Percentiles rank a stretch among this genome's conserved stretches.
Evolutionary conservation across 108 stramenopile species (phyloP).

Genomic region (Nitzschia sp.): DNA sequence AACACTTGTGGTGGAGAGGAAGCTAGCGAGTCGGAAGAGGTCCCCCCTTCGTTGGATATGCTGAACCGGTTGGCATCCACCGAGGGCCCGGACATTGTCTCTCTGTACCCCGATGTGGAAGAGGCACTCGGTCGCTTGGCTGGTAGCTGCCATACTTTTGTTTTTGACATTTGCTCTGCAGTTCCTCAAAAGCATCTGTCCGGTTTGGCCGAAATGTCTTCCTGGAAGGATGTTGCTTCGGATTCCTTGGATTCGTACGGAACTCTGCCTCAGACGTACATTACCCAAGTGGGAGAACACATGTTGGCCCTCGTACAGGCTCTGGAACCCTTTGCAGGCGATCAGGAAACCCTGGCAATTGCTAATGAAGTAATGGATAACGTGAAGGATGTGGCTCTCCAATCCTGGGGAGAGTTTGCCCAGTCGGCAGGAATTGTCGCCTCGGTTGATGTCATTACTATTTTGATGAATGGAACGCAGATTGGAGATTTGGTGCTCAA

Average conservation of each 20-base stretch:
- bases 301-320: slow-evolving; percentile 84
- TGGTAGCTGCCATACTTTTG: slow-evolving; percentile 66
- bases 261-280: slow-evolving; percentile 77
- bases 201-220: slow-evolving; percentile 62
- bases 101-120: slow-evolving; percentile 54
- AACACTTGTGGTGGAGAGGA: slow-evolving; percentile 48
- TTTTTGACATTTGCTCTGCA: slow-evolving; percentile 80
- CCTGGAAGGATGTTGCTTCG: slow-evolving; percentile 60
- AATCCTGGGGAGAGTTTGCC: slow-evolving; percentile 78
- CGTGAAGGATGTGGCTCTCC: slow-evolving; percentile 64
- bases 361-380: slow-evolving; percentile 79
- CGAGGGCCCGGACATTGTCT: slow-evolving; percentile 12
- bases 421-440: slow-evolving; percentile 52
- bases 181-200: slow-evolving; percentile 64
- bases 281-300: slow-evolving; percentile 84
- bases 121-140: slow-evolving; percentile 57
- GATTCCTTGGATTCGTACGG: slow-evolving; percentile 67
- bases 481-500: slow-evolving; percentile 44
- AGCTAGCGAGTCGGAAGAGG: slow-evolving; percentile 6
- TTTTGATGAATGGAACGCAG: slow-evolving; percentile 66
- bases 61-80: slow-evolving; percentile 42
- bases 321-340: slow-evolving; percentile 83
- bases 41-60: slow-evolving; percentile 32
- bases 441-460: slow-evolving; percentile 31
- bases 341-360: slow-evolving; percentile 58